Evolutionary conservation across 768 basidiomycete genomes (phyloP).

Genomic region (Lepiota brunneoincarnata): DNA sequence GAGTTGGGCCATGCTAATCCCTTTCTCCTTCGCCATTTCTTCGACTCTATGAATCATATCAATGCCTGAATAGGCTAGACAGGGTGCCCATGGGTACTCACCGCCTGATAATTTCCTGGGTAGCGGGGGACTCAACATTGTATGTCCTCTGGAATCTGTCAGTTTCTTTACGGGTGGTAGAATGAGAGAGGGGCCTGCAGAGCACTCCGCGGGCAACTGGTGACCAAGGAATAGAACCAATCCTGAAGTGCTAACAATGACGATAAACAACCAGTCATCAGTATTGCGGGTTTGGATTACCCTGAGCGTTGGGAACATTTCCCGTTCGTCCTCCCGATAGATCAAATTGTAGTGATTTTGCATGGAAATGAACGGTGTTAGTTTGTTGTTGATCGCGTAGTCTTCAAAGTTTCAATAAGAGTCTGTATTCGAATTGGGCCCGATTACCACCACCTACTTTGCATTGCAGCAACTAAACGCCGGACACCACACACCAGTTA

Average conservation of each 20-base stretch:
- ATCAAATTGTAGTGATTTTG: conserved; percentile 61
- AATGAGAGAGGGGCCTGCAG: conserved; percentile 39
- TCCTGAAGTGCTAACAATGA: conserved; percentile 42
- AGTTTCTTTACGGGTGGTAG: conserved; percentile 36
- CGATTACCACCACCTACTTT: conserved; percentile 32
- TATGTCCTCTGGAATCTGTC: conserved; percentile 28
- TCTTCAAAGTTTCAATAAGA: conserved; percentile 28
- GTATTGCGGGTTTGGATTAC: conserved; percentile 19
- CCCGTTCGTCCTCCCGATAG: conserved; percentile 64
- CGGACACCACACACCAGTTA: background rate
- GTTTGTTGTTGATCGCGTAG: conserved; percentile 55
- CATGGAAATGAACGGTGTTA: conserved; percentile 65
- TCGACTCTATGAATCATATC: conserved; percentile 39
- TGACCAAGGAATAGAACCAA: conserved; percentile 59
- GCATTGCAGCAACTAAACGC: conserved; percentile 46
- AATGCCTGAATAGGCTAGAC: background rate
- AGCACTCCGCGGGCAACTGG: conserved; percentile 53
- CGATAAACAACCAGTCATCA: background rate
- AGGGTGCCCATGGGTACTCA: conserved; percentile 15
- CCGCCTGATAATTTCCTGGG: conserved; percentile 36
- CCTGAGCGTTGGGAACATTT: conserved; percentile 59
- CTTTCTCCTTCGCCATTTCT: conserved; percentile 48
- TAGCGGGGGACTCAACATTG: conserved; percentile 18
- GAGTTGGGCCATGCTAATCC: conserved; percentile 54
- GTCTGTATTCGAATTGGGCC: background rate